Base-by-base conservation (phyloP, 2,329 filamentous ascomycete genomes). In the Nigrospora oryzae region DNA sequence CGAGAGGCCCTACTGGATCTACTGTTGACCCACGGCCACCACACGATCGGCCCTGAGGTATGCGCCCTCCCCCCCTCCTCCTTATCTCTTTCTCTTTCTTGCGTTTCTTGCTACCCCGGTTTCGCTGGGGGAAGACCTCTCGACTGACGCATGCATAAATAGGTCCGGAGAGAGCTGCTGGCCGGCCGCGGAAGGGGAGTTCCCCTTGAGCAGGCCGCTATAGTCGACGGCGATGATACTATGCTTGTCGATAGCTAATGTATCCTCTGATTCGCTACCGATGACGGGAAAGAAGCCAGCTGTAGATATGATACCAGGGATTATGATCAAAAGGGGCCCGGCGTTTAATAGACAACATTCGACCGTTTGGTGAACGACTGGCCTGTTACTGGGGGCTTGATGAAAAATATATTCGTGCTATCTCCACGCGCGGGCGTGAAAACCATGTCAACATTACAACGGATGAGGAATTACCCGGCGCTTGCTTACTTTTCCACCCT, bases 1-100 rank as follows among this genome's bases (percentile, higher is more conserved):
- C 75, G 90, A 55, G 91, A 98, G 67, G 87, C 89, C 1, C 68
- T 98, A 42, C 70, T 98, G 6, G 93, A 98, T 67, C 67, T 98
- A 48, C 70, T 98, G 15, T 71, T 95, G 37, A 83, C 82, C 4
- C 81, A 91, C 49, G 90, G 90, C 0, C 93, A 98, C 67, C 81
- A 83, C 49, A 79, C 84, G 48, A 96, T 98, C 51, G 89, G 89
- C 0, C 89, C 93, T 0, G 93, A 97, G 62, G 23, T 28, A 28
- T 28, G 23, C 23, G 7, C 23, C 23, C 5, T 7, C 7, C 23
- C 23, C 23, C 23, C 23, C 4, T 23, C 4, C 23, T 28, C 23
- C 6, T 6, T 23, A 4, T 23, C 19, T 23, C 6, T 4, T 23
- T 23, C 4, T 23, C 4, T 23, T 23, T 23, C 19, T 6, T 6